These are phyloP conservation scores for Proliferodiscus dingleyae DNA, from an alignment of 2,329 filamentous ascomycete species.

Conservation along the genomic window DNA sequence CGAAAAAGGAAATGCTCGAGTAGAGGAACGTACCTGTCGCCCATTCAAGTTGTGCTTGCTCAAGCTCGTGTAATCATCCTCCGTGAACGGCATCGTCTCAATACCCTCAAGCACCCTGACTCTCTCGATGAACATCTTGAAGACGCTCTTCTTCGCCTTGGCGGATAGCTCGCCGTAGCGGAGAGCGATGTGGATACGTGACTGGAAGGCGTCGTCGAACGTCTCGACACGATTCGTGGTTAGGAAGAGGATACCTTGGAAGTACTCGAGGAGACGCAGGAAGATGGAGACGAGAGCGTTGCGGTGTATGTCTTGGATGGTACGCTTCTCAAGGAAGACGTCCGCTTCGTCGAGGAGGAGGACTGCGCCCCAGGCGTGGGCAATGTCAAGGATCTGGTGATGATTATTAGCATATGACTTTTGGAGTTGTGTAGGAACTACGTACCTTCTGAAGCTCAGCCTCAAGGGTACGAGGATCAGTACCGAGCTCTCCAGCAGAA, in stretches of 20 bases:
- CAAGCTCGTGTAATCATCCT: slow-evolving; percentile 62
- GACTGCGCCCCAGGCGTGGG: slow-evolving; percentile 81
- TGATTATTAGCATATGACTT: background rate
- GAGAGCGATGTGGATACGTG: slow-evolving; percentile 78
- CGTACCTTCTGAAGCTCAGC: slow-evolving; percentile 62
- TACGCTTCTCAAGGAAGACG: slow-evolving; percentile 77
- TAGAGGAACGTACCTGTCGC: slow-evolving; percentile 47
- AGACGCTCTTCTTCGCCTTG: slow-evolving; percentile 73
- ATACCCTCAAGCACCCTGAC: slow-evolving; percentile 62
- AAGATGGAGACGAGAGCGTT: slow-evolving; percentile 87
- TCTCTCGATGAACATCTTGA: slow-evolving; percentile 76
- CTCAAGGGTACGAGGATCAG: slow-evolving; percentile 69
- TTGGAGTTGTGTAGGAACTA: background rate
- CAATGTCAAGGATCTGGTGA: slow-evolving; percentile 72
- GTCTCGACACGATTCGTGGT: slow-evolving; percentile 86
- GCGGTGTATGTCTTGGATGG: slow-evolving; percentile 76
- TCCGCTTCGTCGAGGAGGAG: slow-evolving; percentile 82
- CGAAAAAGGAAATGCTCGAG: too few species aligned
- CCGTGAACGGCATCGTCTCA: slow-evolving; percentile 55
- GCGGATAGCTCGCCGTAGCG: slow-evolving; percentile 70
- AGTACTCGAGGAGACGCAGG: slow-evolving; percentile 81
- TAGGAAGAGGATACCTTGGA: slow-evolving; percentile 84
- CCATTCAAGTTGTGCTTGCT: slow-evolving; percentile 66
- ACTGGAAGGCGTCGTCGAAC: slow-evolving; percentile 88
- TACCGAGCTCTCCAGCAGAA: slow-evolving; percentile 76